A percentile compares a stretch with the other conserved stretches of the same genome.
Conservation (phyloP, 371 early-diverging fungal genomes). For the Actinomortierella wolfii region DNA sequence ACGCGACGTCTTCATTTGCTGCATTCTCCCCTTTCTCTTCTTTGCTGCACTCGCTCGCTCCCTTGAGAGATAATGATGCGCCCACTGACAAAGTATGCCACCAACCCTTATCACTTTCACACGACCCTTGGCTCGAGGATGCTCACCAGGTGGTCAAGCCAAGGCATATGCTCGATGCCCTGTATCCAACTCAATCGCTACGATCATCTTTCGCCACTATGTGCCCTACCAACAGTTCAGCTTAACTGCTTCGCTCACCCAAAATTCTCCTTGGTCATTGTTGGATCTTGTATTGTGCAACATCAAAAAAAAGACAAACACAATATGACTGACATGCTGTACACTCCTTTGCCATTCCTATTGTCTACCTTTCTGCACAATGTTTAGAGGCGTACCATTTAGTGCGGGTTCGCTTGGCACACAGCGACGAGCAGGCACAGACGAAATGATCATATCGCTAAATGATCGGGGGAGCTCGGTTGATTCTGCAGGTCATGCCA, state of each 20-base stretch:
- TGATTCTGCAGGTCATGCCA: conserved; percentile 9
- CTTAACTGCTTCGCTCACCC: neutral
- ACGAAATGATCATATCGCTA: conserved; percentile 32
- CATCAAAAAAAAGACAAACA: neutral
- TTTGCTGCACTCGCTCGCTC: neutral
- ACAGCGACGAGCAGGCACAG: conserved; percentile 13
- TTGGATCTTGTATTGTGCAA: neutral
- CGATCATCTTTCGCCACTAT: too few species aligned
- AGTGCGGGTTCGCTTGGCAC: conserved; percentile 33
- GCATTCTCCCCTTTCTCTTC: neutral
- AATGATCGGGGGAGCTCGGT: conserved; percentile 10
- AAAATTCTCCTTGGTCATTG: neutral
- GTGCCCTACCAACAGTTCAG: neutral
- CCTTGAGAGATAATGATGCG: conserved; percentile 13
- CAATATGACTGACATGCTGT: too few species aligned
- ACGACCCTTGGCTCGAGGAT: conserved; percentile 18
- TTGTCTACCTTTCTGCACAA: neutral
- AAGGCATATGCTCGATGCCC: conserved; percentile 26
- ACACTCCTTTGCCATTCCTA: neutral
- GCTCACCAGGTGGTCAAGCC: conserved; percentile 35
- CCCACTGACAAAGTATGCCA: conserved; percentile 26
- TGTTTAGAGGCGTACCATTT: conserved; percentile 22
- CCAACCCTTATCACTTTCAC: conserved; percentile 6
- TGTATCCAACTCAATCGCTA: too few species aligned
- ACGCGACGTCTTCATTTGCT: too few species aligned